Evolutionary conservation across 306 rosid genomes (phyloP).

Genomic region (Abrus pulchellus): DNA sequence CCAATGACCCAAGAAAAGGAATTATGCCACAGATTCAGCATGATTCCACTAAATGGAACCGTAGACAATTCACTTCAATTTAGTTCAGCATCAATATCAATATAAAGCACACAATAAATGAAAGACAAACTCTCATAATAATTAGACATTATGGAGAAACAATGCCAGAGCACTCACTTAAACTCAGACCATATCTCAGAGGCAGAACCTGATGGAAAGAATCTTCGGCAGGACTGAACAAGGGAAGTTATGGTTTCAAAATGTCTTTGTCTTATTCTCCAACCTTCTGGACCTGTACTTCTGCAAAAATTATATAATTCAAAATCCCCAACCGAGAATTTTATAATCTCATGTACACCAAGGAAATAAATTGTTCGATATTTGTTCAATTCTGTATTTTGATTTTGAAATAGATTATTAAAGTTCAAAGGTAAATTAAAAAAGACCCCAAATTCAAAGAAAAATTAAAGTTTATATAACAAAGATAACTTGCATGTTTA

Average conservation of each 20-base stretch:
- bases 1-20: constrained; percentile 42
- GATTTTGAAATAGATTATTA: constrained; percentile 39
- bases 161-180: constrained; percentile 67
- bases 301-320: constrained; percentile 60
- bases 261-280: constrained; percentile 95
- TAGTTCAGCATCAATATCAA: constrained; percentile 37
- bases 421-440: constrained; percentile 23
- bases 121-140: constrained; percentile 34
- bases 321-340: constrained; percentile 42
- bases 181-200: constrained; percentile 97
- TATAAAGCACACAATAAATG: constrained; percentile 37
- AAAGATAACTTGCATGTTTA: constrained; percentile 11
- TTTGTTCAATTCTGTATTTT: constrained; percentile 22
- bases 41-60: constrained; percentile 41
- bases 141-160: constrained; percentile 41
- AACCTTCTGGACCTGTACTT: constrained; percentile 98
- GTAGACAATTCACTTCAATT: constrained; percentile 34
- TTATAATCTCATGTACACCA: constrained; percentile 23
- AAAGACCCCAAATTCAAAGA: constrained; percentile 30
- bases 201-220: constrained; percentile 93
- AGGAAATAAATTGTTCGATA: constrained; percentile 17
- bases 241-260: constrained; percentile 92
- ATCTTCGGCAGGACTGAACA: constrained; percentile 95
- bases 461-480: constrained; percentile 23
- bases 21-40: constrained; percentile 24